A percentile compares a stretch with the other conserved stretches of the same genome.
Conservation (phyloP, 2,329 filamentous ascomycete genomes). For the Plenodomus lindquistii region DNA sequence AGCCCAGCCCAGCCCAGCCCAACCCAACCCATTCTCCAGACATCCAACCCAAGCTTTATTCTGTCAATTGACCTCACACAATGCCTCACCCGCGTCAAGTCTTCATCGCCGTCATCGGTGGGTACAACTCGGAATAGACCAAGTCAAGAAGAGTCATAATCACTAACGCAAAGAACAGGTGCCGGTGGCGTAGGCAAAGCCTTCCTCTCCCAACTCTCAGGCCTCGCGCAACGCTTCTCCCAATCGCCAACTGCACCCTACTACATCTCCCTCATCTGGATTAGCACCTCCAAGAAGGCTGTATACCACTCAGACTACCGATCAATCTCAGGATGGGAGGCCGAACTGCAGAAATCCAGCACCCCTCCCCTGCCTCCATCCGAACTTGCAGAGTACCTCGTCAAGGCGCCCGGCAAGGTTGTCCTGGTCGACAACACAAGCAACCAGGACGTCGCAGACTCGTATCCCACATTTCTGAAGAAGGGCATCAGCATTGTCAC, state of each 20-base stretch:
- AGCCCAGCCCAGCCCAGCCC: too few species aligned
- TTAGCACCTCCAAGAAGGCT: constrained; percentile 83
- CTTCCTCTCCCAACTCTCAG: constrained; percentile 81
- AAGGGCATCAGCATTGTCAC: constrained; percentile 90
- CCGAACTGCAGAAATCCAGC: constrained; percentile 64
- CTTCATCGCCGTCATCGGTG: constrained; percentile 54
- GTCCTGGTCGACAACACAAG: constrained; percentile 96
- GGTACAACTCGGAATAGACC: constrained; percentile 4
- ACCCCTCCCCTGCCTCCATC: constrained; percentile 68
- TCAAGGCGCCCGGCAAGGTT: constrained; percentile 74
- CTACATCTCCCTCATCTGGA: constrained; percentile 78
- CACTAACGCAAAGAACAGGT: constrained; percentile 56
- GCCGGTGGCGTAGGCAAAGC: constrained; percentile 90
- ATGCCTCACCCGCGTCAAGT: constrained; percentile 51
- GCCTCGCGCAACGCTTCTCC: constrained; percentile 64
- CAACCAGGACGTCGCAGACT: constrained; percentile 79
- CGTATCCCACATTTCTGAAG: constrained; percentile 79
- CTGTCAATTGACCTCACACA: constrained; percentile 10
- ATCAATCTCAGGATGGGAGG: constrained; percentile 63
- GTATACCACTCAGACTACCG: constrained; percentile 75
- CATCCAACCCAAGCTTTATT: neutral
- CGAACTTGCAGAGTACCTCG: constrained; percentile 77
- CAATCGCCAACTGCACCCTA: constrained; percentile 60
- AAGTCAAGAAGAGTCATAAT: constrained; percentile 2
- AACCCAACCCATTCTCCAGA: neutral